A percentile compares a stretch with the other conserved stretches of the same genome.
phyloP scores from a whole-genome alignment of 345 rosid species.

The Hibiscus mutabilis region DNA sequence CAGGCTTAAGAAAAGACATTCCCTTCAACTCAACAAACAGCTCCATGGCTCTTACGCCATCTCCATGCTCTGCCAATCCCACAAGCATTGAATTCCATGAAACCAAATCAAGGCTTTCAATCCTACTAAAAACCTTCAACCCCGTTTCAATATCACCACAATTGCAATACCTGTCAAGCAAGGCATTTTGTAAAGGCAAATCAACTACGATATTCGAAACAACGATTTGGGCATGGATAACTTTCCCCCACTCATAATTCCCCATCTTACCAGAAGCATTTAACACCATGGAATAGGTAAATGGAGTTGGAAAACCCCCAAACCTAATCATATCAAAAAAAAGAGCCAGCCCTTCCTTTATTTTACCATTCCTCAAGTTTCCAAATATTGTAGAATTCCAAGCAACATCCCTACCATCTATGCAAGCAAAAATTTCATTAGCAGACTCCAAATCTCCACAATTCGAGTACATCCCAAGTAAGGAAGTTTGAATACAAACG shows the following conservation, averaged over 20 bases:
- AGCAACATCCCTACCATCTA: constrained; percentile 47
- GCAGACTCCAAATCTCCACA: constrained; percentile 65
- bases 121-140: constrained; percentile 35
- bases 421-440: constrained; percentile 33
- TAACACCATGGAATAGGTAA: constrained; percentile 63
- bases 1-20: constrained; percentile 44
- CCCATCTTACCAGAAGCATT: constrained; percentile 59
- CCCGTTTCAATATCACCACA: constrained; percentile 49
- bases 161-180: constrained; percentile 77
- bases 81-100: constrained; percentile 83
- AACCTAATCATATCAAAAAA: constrained; percentile 45
- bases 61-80: constrained; percentile 57
- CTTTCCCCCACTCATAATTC: constrained; percentile 36
- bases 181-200: constrained; percentile 63
- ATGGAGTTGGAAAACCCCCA: constrained; percentile 48
- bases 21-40: constrained; percentile 38
- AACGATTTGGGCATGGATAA: constrained; percentile 48
- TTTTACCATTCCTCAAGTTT: constrained; percentile 52
- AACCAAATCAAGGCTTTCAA: constrained; percentile 46
- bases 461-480: constrained; percentile 65
- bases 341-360: constrained; percentile 35
- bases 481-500: constrained; percentile 59
- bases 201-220: constrained; percentile 34
- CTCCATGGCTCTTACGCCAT: constrained; percentile 45
- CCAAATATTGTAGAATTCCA: constrained; percentile 80